Evolutionary conservation across 805 yeast genomes (phyloP).

Genomic region (Candida tibetensis): DNA sequence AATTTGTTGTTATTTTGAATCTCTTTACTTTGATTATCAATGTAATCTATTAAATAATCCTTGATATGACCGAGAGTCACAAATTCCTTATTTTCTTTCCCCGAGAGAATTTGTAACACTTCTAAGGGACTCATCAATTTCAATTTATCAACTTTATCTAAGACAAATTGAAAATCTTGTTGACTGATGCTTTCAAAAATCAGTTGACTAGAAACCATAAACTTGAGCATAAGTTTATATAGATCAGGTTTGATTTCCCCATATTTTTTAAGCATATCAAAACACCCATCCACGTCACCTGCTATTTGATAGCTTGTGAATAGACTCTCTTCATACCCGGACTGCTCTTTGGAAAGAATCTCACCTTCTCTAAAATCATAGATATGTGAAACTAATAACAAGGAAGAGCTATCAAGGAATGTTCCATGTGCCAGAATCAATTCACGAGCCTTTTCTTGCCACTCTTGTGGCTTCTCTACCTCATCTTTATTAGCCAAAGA

Average conservation of each 20-base stretch:
- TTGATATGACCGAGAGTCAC: conserved; percentile 72
- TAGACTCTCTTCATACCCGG: conserved; percentile 55
- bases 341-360: conserved; percentile 33
- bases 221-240: conserved; percentile 61
- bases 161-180: conserved; percentile 44
- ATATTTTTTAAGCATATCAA: conserved; percentile 54
- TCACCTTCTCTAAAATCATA: conserved; percentile 54
- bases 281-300: conserved; percentile 55
- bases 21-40: conserved; percentile 59
- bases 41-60: conserved; percentile 60
- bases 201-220: conserved; percentile 54
- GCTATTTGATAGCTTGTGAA: conserved; percentile 64
- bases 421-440: conserved; percentile 48
- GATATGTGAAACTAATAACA: conserved; percentile 56
- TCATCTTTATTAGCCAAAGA: conserved; percentile 42
- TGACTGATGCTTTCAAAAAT: conserved; percentile 53
- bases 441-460: conserved; percentile 64
- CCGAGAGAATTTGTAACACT: conserved; percentile 64
- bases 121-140: conserved; percentile 72
- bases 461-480: conserved; percentile 36
- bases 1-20: conserved; percentile 67
- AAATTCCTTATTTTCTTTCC: conserved; percentile 42
- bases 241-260: conserved; percentile 65
- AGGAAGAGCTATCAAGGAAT: conserved; percentile 52
- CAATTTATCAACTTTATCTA: conserved; percentile 50